A percentile compares a stretch with the other conserved stretches of the same genome.
Evolutionary conservation across 257 asterid species (phyloP).

Genomic region (Gentiana dahurica): DNA sequence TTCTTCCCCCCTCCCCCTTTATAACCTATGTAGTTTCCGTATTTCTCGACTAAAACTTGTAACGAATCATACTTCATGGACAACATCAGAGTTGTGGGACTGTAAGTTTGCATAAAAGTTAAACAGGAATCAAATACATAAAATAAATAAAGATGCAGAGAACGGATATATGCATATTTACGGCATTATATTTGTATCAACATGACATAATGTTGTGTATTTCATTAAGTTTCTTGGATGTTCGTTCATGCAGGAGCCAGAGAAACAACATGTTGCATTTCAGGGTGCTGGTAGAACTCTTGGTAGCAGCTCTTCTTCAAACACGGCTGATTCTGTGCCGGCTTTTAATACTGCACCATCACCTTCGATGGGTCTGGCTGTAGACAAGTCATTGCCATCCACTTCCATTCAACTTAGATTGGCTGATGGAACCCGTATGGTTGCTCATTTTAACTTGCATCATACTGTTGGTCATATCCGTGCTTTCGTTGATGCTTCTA

Average conservation of each 20-base stretch:
- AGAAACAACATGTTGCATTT: constrained; percentile 37
- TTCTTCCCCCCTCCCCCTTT: too few species aligned
- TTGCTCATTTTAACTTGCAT: constrained; percentile 75
- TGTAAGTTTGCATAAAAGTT: too few species aligned
- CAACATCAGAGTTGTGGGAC: too few species aligned
- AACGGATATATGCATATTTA: too few species aligned
- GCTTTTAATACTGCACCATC: constrained; percentile 37
- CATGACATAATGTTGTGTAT: too few species aligned
- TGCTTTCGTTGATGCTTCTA: constrained; percentile 67
- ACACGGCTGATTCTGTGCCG: constrained; percentile 30
- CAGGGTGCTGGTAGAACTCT: constrained; percentile 89
- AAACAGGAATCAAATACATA: too few species aligned
- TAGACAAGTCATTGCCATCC: constrained; percentile 65
- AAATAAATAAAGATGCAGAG: too few species aligned
- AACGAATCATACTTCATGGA: too few species aligned
- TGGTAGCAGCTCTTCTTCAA: constrained; percentile 63
- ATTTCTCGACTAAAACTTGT: too few species aligned
- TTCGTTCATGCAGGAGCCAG: constrained; percentile 53
- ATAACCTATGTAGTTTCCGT: too few species aligned
- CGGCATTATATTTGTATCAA: too few species aligned
- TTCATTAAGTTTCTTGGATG: too few species aligned
- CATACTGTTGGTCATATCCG: constrained; percentile 67
- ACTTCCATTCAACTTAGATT: constrained; percentile 89
- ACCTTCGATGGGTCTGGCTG: constrained; percentile 44
- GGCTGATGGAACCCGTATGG: constrained; percentile 95